A percentile compares a stretch with the other conserved stretches of the same genome.
phyloP scores from a whole-genome alignment of 2,329 filamentous ascomycete species.

The Xylariaceae sp. region DNA sequence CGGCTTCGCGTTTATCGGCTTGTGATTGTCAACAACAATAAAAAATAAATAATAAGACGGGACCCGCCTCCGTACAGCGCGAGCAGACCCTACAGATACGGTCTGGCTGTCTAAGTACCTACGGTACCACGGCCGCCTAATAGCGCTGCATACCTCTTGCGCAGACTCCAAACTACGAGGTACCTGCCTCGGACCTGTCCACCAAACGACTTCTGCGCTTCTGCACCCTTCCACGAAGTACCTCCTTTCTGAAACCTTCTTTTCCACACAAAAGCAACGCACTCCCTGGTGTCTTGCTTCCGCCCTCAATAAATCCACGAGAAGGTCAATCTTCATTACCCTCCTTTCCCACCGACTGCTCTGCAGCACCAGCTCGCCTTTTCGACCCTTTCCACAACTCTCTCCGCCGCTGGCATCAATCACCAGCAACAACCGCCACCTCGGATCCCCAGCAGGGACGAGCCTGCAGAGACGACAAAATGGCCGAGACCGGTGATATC shows the following conservation, averaged over 20 bases:
- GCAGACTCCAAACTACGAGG: slow-evolving; percentile 13
- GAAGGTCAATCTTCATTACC: slow-evolving; percentile 4
- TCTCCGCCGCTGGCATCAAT: background rate
- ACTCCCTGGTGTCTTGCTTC: slow-evolving; percentile 15
- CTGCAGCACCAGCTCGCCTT: background rate
- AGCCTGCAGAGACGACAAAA: slow-evolving; percentile 36
- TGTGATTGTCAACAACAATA: slow-evolving; percentile 25
- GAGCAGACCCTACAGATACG: slow-evolving; percentile 1
- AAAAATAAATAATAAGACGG: slow-evolving; percentile 17
- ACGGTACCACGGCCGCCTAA: no score
- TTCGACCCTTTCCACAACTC: background rate
- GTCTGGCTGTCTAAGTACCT: no score
- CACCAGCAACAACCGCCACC: slow-evolving; percentile 4
- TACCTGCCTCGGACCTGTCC: no score
- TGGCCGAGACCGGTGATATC: slow-evolving; percentile 73
- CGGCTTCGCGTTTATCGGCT: no score
- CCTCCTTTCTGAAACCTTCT: slow-evolving; percentile 18
- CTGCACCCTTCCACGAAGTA: slow-evolving; percentile 18
- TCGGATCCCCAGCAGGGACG: slow-evolving; percentile 4
- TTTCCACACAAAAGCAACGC: slow-evolving; percentile 13
- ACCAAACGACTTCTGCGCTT: slow-evolving; percentile 19
- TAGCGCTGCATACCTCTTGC: slow-evolving; percentile 8
- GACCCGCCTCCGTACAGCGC: slow-evolving; percentile 4
- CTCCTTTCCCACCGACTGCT: slow-evolving; percentile 9
- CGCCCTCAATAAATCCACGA: slow-evolving; percentile 12